Percentiles rank a stretch among this genome's conserved stretches.
These are phyloP conservation scores for Colletotrichum caudatum DNA, from an alignment of 2,329 filamentous ascomycete genomes.

Conservation along the genomic window DNA sequence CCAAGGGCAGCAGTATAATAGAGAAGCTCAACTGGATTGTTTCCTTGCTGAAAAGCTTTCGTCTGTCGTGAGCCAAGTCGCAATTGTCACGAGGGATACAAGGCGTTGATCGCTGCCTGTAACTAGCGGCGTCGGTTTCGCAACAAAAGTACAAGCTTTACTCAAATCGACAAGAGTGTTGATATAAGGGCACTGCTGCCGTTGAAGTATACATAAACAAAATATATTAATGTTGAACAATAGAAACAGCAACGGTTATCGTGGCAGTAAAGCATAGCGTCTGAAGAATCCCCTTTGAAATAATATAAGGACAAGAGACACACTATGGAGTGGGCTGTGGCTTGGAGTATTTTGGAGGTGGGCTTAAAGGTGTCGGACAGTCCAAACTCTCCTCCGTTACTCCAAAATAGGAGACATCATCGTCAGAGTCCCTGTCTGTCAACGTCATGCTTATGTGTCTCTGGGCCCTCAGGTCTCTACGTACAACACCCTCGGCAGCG, in stretches of 20 bases:
- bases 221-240: background rate
- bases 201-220: too few species aligned
- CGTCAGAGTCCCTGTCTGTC: constrained; percentile 38
- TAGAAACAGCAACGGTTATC: too few species aligned
- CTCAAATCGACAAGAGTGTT: too few species aligned
- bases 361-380: constrained; percentile 34
- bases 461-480: constrained; percentile 10
- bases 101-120: too few species aligned
- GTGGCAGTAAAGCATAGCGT: too few species aligned
- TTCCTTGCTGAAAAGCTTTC: constrained; percentile 6
- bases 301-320: too few species aligned
- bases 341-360: constrained; percentile 27
- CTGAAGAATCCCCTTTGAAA: background rate
- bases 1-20: constrained; percentile 20
- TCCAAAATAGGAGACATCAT: constrained; percentile 33
- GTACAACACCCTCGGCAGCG: background rate
- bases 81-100: too few species aligned
- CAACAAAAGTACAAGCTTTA: too few species aligned
- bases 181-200: too few species aligned
- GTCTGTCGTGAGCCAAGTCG: background rate
- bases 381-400: constrained; percentile 20
- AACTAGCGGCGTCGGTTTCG: too few species aligned
- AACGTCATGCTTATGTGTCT: constrained; percentile 29
- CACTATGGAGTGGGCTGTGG: background rate
- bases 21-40: constrained; percentile 21